A percentile compares a stretch with the other conserved stretches of the same genome.
phyloP scores from a whole-genome alignment of 164 flowering plant species.

The Vitis vinifera region DNA sequence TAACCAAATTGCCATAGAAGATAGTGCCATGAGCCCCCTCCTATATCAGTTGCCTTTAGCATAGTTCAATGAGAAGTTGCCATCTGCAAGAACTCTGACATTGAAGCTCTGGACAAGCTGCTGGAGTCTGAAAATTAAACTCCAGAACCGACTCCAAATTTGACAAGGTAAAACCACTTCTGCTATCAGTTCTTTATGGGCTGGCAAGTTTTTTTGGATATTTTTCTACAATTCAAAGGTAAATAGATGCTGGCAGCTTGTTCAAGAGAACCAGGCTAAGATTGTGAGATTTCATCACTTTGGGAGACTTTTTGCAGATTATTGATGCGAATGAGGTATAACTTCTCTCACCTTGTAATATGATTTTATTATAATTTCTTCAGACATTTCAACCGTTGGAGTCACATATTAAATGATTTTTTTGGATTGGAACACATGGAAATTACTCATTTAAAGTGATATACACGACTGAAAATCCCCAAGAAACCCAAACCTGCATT shows the following conservation, averaged over 20 bases:
- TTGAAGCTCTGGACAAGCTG: constrained; percentile 54
- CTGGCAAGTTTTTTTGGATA: background rate
- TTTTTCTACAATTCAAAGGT: constrained; percentile 39
- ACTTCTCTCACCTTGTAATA: no score
- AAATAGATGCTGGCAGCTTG: constrained; percentile 82
- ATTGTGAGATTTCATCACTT: constrained; percentile 74
- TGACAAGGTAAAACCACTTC: constrained; percentile 50
- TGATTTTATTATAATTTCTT: background rate
- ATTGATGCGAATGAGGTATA: constrained; percentile 71
- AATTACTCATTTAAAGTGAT: no score
- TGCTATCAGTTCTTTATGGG: background rate
- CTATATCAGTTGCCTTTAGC: no score
- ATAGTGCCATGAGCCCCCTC: no score
- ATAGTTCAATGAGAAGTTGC: constrained; percentile 15
- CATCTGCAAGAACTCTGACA: constrained; percentile 75
- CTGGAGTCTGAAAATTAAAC: constrained; percentile 84
- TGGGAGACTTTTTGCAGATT: constrained; percentile 76
- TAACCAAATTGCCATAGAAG: no score
- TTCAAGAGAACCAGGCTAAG: constrained; percentile 96
- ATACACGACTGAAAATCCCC: no score
- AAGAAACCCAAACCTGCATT: no score
- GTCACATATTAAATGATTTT: no score
- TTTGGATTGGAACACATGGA: no score
- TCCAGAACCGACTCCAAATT: constrained; percentile 62
- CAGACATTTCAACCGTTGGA: no score